Evolutionary conservation across 352 stramenopile genomes (phyloP).

Genomic region (Hyphochytrium catenoides): DNA sequence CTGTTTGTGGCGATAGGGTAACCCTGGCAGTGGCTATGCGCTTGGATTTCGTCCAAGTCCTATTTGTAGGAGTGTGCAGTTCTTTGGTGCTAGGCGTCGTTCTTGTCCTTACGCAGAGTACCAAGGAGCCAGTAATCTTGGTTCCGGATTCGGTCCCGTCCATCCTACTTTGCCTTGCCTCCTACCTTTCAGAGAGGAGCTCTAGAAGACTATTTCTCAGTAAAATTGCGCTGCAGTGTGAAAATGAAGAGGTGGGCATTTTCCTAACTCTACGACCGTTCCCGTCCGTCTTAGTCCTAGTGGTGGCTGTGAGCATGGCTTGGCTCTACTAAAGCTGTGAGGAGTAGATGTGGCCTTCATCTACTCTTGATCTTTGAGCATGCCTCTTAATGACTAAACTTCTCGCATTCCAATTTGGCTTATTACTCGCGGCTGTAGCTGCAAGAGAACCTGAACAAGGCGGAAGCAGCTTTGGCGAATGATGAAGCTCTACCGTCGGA

Average conservation of each 20-base stretch:
- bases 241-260: conserved; percentile 63
- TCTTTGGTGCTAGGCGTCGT: conserved; percentile 30
- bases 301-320: too few relatives aligned
- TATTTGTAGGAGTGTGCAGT: conserved; percentile 28
- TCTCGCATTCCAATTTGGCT: too few relatives aligned
- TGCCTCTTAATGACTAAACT: too few relatives aligned
- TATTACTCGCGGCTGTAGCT: too few relatives aligned
- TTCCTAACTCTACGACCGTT: too few relatives aligned
- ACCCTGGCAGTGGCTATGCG: conserved; percentile 17
- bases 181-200: conserved; percentile 40
- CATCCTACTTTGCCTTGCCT: conserved; percentile 40
- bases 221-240: conserved; percentile 49
- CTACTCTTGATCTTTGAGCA: too few relatives aligned
- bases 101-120: conserved; percentile 21
- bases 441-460: conserved; percentile 38
- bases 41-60: conserved; percentile 60
- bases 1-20: too few relatives aligned
- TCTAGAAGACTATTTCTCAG: conserved; percentile 53
- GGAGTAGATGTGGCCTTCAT: too few relatives aligned
- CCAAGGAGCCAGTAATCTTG: conserved; percentile 36
- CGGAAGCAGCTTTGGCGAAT: conserved; percentile 53
- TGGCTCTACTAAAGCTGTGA: too few relatives aligned
- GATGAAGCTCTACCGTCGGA: conserved; percentile 38
- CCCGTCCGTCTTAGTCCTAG: too few relatives aligned
- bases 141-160: conserved; percentile 29